Percentiles rank a stretch among this genome's conserved stretches.
phyloP scores from a whole-genome alignment of 2,329 filamentous ascomycete genomes.

The Pseudocercospora fuligena region DNA sequence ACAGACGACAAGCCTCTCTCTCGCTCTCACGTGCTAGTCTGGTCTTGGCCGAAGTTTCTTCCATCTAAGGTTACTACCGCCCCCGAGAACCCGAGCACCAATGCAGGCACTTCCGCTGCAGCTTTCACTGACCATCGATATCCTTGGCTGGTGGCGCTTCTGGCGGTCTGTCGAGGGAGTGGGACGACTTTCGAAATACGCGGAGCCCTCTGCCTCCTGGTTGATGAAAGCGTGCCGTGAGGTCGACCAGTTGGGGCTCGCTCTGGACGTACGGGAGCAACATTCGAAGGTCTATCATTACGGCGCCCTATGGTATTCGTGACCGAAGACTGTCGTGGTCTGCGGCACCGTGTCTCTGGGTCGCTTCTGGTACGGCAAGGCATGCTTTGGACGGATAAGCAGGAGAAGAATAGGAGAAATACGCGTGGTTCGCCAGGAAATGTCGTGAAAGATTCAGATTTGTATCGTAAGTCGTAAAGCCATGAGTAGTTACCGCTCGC shows the following conservation, averaged over 20 bases:
- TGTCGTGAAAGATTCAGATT: not conserved
- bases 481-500: slow-evolving; percentile 3
- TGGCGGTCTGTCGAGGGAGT: not conserved
- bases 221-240: not conserved
- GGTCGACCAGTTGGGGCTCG: not conserved
- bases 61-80: not conserved
- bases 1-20: not conserved
- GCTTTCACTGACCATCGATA: not conserved
- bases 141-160: not conserved
- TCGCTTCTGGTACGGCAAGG: not conserved
- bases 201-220: not conserved
- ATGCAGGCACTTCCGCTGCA: not conserved
- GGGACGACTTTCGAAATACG: not conserved
- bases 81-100: not conserved
- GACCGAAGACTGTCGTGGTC: not conserved
- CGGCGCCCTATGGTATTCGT: not conserved
- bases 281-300: not conserved
- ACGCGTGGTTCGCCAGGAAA: not conserved
- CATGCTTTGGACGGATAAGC: not conserved
- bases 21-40: slow-evolving; percentile 1
- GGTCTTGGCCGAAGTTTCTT: not conserved
- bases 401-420: not conserved
- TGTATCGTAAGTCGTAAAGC: not conserved
- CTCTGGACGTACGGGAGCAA: not conserved
- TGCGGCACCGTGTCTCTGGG: not conserved